phyloP scores from a whole-genome alignment of 2,329 filamentous ascomycete genomes.

The Elsinoe australis region DNA sequence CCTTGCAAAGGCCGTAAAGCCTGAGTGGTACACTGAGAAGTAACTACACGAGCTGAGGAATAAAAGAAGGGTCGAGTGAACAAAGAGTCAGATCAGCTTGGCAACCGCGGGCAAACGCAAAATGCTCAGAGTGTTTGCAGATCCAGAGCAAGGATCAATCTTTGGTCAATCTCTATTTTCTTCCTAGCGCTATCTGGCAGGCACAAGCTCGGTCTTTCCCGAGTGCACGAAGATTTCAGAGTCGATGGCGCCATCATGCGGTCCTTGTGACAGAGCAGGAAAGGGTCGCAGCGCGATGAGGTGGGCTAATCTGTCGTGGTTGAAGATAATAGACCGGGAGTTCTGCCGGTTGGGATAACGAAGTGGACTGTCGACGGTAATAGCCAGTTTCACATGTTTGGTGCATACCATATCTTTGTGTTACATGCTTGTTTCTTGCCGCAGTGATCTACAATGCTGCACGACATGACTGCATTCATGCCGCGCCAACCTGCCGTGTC shows the following conservation, averaged over 20 bases:
- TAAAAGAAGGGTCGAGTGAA: slow-evolving; percentile 7
- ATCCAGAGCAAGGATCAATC: slow-evolving; percentile 9
- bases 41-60: slow-evolving; percentile 7
- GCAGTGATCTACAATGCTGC: background rate
- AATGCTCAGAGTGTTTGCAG: background rate
- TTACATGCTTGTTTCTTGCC: background rate
- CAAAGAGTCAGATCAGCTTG: slow-evolving; percentile 10
- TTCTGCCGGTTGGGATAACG: slow-evolving; percentile 11
- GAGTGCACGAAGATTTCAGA: slow-evolving; percentile 1
- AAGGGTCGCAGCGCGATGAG: slow-evolving; percentile 12
- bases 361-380: slow-evolving; percentile 4
- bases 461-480: background rate
- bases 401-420: background rate
- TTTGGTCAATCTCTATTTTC: background rate
- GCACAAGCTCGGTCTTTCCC: slow-evolving; percentile 13
- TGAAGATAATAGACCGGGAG: slow-evolving; percentile 15
- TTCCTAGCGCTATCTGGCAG: too few relatives aligned
- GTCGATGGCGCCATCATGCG: slow-evolving; percentile 14
- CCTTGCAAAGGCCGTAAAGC: slow-evolving; percentile 2
- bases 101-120: slow-evolving; percentile 2
- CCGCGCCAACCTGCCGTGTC: background rate
- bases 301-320: slow-evolving; percentile 6
- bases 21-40: background rate
- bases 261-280: slow-evolving; percentile 8
- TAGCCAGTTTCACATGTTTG: slow-evolving; percentile 13